Base-by-base conservation (phyloP, 1,284 basidiomycete genomes). In the Pseudozyma thailandica region DNA sequence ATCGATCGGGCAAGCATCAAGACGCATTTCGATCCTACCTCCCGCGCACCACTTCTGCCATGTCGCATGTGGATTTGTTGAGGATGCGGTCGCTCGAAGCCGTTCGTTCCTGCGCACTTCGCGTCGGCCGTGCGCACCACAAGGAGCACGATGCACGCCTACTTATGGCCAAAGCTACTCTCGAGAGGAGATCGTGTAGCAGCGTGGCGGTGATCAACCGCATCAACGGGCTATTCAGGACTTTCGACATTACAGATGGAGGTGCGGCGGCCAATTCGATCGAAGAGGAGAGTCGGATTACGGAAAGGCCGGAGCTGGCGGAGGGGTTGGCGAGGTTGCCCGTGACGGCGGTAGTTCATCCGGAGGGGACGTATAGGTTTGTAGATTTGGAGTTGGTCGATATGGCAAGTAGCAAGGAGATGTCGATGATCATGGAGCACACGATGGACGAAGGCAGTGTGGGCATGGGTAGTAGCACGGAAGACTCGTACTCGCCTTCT, bases 61-160 rank as follows among this genome's bases (percentile, higher is more conserved):
- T 91, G 62, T 92, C 91, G 35, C 92, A 83, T 60, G 92, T 89
- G 65, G 91, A 87, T 10, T 92, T 84, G 9, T 83, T 85, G 75
- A 85, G 86, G 21, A 85, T 88, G 15, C 87, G 87, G 2, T 84
- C 55, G 4, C 91, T 92, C 38, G 93, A 81, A 26, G 86, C 82
- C 9, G 81, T 82, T 57, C 86, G 86, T 6, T 54, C 62, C 21
- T 65, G 62, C 23, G 64, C 93, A 85, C 16, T 87, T 85, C 25
- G 86, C 84, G 74, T 89, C 87, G 73, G 88, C 85, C 92, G 92
- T 91, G 28, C 92, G 90, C 49, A 90, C 87, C 42, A 92, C 86
- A 26, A 91, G 88, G 68, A 91, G 89, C 49, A 93, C 90, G 43
- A 88, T 82, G 44, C 92, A 83, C 4, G 89, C 85, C 7, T 89